Evolutionary conservation across 1,139 yeast genomes (phyloP).

Genomic region (Dujonia santamariae): DNA sequence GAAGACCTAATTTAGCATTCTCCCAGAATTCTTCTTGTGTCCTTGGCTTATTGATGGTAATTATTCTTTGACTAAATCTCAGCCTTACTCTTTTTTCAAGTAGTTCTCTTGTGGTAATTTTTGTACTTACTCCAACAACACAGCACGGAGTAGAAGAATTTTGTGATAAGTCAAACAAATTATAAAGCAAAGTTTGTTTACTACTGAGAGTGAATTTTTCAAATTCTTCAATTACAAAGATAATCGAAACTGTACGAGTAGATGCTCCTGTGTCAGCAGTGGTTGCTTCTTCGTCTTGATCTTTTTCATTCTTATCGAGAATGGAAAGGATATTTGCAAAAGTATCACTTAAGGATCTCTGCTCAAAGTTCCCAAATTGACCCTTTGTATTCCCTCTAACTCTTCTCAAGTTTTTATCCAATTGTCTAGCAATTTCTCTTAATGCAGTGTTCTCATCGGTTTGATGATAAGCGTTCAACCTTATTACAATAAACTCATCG

Average conservation of each 20-base stretch:
- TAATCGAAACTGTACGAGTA: constrained; percentile 45
- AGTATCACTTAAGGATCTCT: constrained; percentile 38
- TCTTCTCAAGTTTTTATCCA: constrained; percentile 47
- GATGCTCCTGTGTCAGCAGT: constrained; percentile 6
- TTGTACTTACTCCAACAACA: constrained; percentile 77
- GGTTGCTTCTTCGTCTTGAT: constrained; percentile 8
- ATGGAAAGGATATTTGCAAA: constrained; percentile 37
- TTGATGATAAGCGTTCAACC: constrained; percentile 70
- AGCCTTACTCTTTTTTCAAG: constrained; percentile 90
- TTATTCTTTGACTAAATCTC: constrained; percentile 78
- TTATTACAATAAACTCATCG: constrained; percentile 56
- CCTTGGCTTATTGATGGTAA: constrained; percentile 53
- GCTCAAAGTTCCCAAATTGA: constrained; percentile 26
- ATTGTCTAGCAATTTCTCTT: constrained; percentile 80
- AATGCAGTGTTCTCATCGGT: constrained; percentile 76
- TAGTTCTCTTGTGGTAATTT: constrained; percentile 71
- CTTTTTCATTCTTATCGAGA: constrained; percentile 21
- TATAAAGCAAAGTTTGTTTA: constrained; percentile 82
- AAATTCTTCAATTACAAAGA: constrained; percentile 81
- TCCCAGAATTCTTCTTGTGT: constrained; percentile 43
- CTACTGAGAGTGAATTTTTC: constrained; percentile 71
- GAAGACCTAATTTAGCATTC: constrained; percentile 26
- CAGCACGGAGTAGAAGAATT: constrained; percentile 74
- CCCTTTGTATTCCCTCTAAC: constrained; percentile 12
- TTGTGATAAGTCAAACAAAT: constrained; percentile 81